phyloP scores from a whole-genome alignment of 257 asterid genomes.

The Coffea canephora region DNA sequence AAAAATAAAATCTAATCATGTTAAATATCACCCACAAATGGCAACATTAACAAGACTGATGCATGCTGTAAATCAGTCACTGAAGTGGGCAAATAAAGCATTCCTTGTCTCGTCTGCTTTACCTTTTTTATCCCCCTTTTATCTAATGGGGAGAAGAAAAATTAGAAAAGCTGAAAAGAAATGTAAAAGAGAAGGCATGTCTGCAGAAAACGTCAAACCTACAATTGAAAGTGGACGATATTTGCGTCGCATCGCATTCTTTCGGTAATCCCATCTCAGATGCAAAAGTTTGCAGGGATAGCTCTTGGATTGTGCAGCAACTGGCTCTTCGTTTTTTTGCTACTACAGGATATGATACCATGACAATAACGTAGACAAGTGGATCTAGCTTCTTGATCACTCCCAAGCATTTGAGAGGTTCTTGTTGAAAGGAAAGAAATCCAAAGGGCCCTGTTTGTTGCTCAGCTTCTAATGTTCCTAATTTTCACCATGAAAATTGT shows the following conservation, averaged over 20 bases:
- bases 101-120: slow-evolving; percentile 26
- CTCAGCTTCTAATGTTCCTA: too few relatives aligned
- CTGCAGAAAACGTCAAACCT: not conserved
- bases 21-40: too few relatives aligned
- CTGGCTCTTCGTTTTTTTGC: not conserved
- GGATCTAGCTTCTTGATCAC: not conserved
- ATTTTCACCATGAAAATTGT: too few relatives aligned
- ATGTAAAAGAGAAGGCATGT: not conserved
- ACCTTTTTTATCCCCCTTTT: not conserved
- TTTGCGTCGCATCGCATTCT: not conserved
- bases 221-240: not conserved
- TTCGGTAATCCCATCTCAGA: not conserved
- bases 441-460: not conserved
- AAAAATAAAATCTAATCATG: not conserved
- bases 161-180: slow-evolving; percentile 10
- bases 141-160: slow-evolving; percentile 12
- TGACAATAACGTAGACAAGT: not conserved
- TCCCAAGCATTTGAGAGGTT: not conserved
- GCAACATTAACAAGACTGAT: too few relatives aligned
- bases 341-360: not conserved
- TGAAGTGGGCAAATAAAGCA: not conserved
- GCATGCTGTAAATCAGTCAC: too few relatives aligned
- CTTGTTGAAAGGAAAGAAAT: not conserved
- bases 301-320: not conserved
- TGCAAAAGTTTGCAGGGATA: not conserved